Evolutionary conservation across 371 early-diverging fungal genomes (phyloP), one percentile per base, ranked within the genome.

Genomic region (Mucor velutinosus): DNA sequence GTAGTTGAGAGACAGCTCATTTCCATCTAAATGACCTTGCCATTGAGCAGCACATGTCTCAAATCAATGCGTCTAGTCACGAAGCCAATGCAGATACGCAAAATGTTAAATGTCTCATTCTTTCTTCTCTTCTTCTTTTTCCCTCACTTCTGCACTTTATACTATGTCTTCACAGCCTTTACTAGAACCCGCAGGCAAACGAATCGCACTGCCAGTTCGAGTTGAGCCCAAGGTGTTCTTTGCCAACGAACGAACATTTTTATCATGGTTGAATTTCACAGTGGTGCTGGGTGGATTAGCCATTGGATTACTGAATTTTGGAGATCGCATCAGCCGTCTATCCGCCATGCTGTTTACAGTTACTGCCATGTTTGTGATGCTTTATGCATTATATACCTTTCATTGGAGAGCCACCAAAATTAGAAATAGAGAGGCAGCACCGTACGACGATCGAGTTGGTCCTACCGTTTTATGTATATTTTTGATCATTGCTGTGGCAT

Each of bases 151-250:
- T 53, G 2, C 17, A 29, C 43, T 1, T 3, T 21, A 39, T 41
- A 43, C 45, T 49, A 67, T 63, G 64, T 72, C 72, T 41, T 45
- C 62, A 1, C 63, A 67, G 8, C 55, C 53, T n/a, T 58, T 74
- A 25, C 66, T 70, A 59, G 64, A 66, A 1, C 66, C 66, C 12
- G 47, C 59, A 25, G 66, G 65, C 55, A 85, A 84, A 68, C 80
- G 85, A 60, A 92, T 93, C 47, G 87, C 87, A 7, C 77, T 90
- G 10, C 93, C 93, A 0, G 89, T 92, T 51, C 87, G 95, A 21
- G 87, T 96, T 6, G 97, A 97, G 71, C 97, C 97, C 41, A 97
- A 97, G 78, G 95, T 95, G 14, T 96, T 94, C 77, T 97, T 97
- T 83, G 97, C 97, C 62, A 97, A 97, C 74, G 97, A 97, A 80